These are phyloP conservation scores for Paulownia fortunei DNA, from an alignment of 257 asterid genomes.

Conservation along the genomic window DNA sequence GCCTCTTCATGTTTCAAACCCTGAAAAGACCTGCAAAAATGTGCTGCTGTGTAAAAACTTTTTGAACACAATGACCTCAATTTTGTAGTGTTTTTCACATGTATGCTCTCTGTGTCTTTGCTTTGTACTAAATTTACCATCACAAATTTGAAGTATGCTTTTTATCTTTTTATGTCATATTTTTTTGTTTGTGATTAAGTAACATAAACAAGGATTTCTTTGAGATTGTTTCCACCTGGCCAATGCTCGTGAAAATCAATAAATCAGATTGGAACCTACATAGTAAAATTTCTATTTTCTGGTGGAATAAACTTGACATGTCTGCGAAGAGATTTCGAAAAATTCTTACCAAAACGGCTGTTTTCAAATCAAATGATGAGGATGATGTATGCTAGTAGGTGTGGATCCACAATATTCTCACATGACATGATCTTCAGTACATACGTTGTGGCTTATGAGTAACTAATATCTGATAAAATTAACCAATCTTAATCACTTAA, in stretches of 20 bases:
- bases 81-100: background rate
- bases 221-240: background rate
- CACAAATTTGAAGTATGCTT: background rate
- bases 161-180: background rate
- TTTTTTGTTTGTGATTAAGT: background rate
- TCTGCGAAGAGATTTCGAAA: background rate
- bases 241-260: background rate
- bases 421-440: background rate
- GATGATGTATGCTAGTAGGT: background rate
- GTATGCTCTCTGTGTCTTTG: background rate
- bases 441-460: background rate
- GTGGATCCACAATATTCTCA: background rate
- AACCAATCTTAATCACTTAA: slow-evolving; percentile 15
- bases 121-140: background rate
- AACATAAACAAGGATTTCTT: background rate
- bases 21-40: background rate
- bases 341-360: background rate
- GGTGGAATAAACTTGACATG: background rate
- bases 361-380: background rate
- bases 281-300: background rate
- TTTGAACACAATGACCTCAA: background rate
- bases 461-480: slow-evolving; percentile 1
- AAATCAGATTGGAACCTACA: background rate
- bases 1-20: slow-evolving; percentile 2
- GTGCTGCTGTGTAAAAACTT: background rate